Conservation (phyloP, 768 basidiomycete species). For the Tylopilus balloui region DNA sequence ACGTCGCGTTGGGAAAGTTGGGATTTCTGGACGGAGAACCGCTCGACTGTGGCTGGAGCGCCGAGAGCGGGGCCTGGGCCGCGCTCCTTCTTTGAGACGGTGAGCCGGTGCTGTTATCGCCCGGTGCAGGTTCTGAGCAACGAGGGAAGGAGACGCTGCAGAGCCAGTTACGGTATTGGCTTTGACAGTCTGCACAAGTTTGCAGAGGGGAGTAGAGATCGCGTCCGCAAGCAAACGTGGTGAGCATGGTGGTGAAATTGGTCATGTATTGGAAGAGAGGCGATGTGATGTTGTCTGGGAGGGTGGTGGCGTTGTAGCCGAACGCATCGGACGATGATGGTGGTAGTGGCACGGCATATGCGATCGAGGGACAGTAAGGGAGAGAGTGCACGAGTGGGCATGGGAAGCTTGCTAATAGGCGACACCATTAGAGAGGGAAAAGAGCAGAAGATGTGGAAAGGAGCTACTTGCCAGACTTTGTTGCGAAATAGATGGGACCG, state of each 20-base stretch:
- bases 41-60: constrained; percentile 44
- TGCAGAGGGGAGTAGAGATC: constrained; percentile 77
- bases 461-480: constrained; percentile 59
- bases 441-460: not conserved
- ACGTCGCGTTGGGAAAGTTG: constrained; percentile 41
- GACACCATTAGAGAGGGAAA: not conserved
- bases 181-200: constrained; percentile 70
- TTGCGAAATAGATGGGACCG: constrained; percentile 66
- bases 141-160: constrained; percentile 72
- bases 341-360: constrained; percentile 68
- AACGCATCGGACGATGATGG: constrained; percentile 39
- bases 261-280: constrained; percentile 56
- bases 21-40: constrained; percentile 41
- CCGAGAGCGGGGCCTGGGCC: constrained; percentile 43
- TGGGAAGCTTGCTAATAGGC: constrained; percentile 47
- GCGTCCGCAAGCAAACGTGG: constrained; percentile 73
- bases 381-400: constrained; percentile 70
- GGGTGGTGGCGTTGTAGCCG: constrained; percentile 46
- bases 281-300: constrained; percentile 46
- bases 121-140: constrained; percentile 52
- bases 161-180: constrained; percentile 71
- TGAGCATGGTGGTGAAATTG: constrained; percentile 72
- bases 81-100: constrained; percentile 16
- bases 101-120: constrained; percentile 20
- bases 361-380: constrained; percentile 66